Evolutionary conservation across 2,329 filamentous ascomycete genomes (phyloP).

Genomic region (Coniochaeta prunicola): DNA sequence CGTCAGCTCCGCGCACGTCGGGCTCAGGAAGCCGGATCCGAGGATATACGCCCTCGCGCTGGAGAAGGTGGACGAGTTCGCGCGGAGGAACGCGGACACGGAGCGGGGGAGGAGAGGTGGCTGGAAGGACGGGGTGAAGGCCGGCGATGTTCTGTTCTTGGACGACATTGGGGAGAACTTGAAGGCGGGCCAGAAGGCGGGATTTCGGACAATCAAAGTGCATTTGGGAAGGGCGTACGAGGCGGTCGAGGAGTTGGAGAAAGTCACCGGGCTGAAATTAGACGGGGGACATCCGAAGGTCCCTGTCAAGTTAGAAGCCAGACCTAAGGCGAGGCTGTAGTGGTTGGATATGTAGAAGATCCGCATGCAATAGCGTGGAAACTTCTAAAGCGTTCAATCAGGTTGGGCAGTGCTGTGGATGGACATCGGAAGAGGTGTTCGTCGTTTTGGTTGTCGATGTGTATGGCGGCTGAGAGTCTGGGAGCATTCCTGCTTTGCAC

Average conservation of each 20-base stretch:
- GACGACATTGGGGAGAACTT: slow-evolving; percentile 95
- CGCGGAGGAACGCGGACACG: slow-evolving; percentile 39
- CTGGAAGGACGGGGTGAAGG: slow-evolving; percentile 44
- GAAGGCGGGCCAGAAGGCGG: slow-evolving; percentile 66
- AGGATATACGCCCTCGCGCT: slow-evolving; percentile 73
- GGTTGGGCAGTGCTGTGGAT: no score
- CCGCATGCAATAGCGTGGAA: background rate
- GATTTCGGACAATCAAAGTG: slow-evolving; percentile 82
- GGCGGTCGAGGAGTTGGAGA: slow-evolving; percentile 76
- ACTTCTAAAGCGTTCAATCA: background rate
- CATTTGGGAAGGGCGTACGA: slow-evolving; percentile 68
- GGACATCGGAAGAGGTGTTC: no score
- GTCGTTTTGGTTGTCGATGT: no score
- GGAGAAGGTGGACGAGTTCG: slow-evolving; percentile 55
- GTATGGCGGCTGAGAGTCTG: background rate
- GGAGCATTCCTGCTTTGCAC: background rate
- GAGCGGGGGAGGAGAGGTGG: slow-evolving; percentile 30
- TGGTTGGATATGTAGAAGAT: background rate
- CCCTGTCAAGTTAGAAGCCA: slow-evolving; percentile 31
- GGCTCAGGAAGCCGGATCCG: slow-evolving; percentile 79
- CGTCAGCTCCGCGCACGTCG: slow-evolving; percentile 77
- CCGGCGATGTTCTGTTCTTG: slow-evolving; percentile 73
- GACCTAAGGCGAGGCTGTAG: slow-evolving; percentile 34
- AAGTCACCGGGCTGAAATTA: slow-evolving; percentile 60
- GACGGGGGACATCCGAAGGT: slow-evolving; percentile 46